Base-by-base conservation (phyloP, 176 grass and related monocot species). In the Oryza australiensis region DNA sequence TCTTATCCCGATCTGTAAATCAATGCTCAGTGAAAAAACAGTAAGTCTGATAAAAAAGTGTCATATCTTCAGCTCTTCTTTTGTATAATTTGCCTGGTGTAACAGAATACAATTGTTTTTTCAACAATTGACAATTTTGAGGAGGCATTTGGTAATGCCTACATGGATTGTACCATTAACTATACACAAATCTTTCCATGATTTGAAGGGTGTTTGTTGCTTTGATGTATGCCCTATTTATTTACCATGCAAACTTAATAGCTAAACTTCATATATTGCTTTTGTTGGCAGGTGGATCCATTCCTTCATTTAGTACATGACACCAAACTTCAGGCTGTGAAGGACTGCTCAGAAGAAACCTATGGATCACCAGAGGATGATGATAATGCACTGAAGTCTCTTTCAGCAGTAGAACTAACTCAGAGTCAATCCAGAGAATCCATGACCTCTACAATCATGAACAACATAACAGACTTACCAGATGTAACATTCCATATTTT, bases 351-450 rank as follows among this genome's bases (percentile, higher is more conserved):
- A 80, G 66, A 77, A 51, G 74, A 70, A 81, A 71, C 33, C 74
- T 97, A 94, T 63, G 95, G 95, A 79, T 94, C 92, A 59, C 79
- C 89, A 57, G 86, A 92, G 83, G 95, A 97, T 59, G 87, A 89
- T 77, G 41, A 46, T 72, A 86, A 87, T 86, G 90, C 95, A 8
- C 38, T 89, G 40, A 85, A 85, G 40, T 91, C 84, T 80, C 92
- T 97, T 87, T 88, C 90, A 66, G 83, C 86, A 67, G 73, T 97
- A 83, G 75, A 90, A 84, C 75, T 97, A 68, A 79, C 83, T 43
- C 83, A 87, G 78, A 92, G 86, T 69, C 92, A 97, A 45, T 94
- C 90, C 83, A 89, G 87, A 76, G 88, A 97, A 80, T 92, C 72
- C 65, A 97, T 97, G 68, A 78, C 79, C 67, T 94, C 95, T 38